A percentile compares a stretch with the other conserved stretches of the same genome.
These are phyloP conservation scores for Ogataea pilisensis DNA, from an alignment of 805 yeast genomes.

Conservation along the genomic window DNA sequence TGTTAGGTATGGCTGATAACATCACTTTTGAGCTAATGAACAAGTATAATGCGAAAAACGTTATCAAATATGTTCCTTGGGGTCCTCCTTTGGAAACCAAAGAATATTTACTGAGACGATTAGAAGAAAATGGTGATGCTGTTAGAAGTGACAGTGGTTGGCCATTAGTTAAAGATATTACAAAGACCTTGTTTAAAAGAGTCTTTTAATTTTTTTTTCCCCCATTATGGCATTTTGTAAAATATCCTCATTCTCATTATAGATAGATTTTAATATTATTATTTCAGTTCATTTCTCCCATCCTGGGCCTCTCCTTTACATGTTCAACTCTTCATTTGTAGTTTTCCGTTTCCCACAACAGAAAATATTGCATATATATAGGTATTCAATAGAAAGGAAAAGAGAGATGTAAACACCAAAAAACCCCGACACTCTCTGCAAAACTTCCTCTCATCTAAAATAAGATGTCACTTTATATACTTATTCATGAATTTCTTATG, in stretches of 20 bases:
- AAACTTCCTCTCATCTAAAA: not conserved
- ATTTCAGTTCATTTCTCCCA: no score
- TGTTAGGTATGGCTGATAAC: constrained; percentile 94
- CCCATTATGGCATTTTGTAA: no score
- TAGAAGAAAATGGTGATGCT: constrained; percentile 95
- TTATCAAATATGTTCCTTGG: constrained; percentile 96
- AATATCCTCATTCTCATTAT: no score
- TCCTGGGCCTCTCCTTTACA: no score
- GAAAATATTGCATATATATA: no score
- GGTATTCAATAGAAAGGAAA: no score
- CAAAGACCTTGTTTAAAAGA: constrained; percentile 33
- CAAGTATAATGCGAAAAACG: constrained; percentile 61
- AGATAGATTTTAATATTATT: no score
- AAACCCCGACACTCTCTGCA: not conserved
- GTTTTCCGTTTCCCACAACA: no score
- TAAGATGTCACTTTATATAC: constrained; percentile 32
- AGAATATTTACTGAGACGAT: constrained; percentile 81
- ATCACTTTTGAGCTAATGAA: constrained; percentile 71
- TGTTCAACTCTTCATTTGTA: no score
- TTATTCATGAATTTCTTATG: constrained; percentile 40
- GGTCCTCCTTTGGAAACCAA: constrained; percentile 94
- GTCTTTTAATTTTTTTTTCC: constrained; percentile 8
- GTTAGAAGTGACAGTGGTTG: constrained; percentile 81
- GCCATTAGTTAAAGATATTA: constrained; percentile 59
- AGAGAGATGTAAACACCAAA: not conserved